Conservation (phyloP, 768 basidiomycete species). For the Suillus spraguei region DNA sequence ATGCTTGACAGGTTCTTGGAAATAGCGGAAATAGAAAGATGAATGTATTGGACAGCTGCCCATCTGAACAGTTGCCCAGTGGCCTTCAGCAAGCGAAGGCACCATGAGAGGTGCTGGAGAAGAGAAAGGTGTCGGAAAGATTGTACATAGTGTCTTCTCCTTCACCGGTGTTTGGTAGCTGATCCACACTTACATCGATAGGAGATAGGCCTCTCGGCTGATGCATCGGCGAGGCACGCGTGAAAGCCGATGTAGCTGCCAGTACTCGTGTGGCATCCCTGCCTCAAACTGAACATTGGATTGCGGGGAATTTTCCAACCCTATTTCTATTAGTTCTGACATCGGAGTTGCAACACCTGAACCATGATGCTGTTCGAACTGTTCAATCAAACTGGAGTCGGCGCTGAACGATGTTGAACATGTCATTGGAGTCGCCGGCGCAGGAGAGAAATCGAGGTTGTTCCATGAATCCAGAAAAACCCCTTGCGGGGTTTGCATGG, state of each 20-base stretch:
- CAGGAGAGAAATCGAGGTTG: neutral
- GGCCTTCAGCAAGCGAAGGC: neutral
- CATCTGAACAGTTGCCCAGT: too few species aligned
- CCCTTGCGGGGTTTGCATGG: neutral
- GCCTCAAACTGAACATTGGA: neutral
- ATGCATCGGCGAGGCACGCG: neutral
- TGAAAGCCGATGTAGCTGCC: neutral
- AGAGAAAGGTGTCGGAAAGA: neutral
- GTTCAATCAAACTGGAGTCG: neutral
- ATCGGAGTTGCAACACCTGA: neutral
- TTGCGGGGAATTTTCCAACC: neutral
- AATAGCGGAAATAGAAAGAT: neutral
- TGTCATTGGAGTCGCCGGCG: neutral
- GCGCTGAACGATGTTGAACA: constrained; percentile 2
- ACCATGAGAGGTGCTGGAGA: neutral
- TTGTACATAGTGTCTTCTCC: neutral
- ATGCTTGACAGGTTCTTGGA: neutral
- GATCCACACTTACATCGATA: constrained; percentile 3
- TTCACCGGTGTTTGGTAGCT: neutral
- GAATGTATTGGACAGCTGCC: neutral
- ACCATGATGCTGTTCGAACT: neutral
- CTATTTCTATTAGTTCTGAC: neutral
- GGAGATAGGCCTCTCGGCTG: constrained; percentile 5
- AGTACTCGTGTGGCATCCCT: neutral
- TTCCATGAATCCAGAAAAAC: neutral